Percentiles rank a stretch among this genome's conserved stretches.
Conservation (phyloP, 2,329 filamentous ascomycete species). For the Neofusicoccum parvum region DNA sequence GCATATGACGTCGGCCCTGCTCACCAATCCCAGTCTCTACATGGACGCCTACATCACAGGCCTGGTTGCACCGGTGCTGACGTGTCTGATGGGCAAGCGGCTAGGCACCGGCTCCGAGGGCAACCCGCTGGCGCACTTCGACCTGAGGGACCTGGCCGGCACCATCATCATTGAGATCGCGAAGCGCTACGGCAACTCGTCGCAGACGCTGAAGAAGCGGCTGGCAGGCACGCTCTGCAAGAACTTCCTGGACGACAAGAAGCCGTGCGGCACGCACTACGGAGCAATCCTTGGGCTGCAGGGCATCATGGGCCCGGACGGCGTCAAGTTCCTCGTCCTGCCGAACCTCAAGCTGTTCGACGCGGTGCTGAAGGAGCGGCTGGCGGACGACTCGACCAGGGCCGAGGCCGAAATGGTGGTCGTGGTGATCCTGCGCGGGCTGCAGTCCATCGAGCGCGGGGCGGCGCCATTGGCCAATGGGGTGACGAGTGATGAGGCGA, state of each 20-base stretch:
- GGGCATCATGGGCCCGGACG: conserved; percentile 71
- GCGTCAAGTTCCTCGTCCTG: conserved; percentile 64
- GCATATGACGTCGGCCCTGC: conserved; percentile 81
- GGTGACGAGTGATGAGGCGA: conserved; percentile 42
- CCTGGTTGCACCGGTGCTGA: conserved; percentile 84
- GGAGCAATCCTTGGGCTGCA: conserved; percentile 82
- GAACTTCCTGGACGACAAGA: conserved; percentile 83
- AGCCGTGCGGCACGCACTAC: conserved; percentile 82
- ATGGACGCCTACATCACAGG: conserved; percentile 68
- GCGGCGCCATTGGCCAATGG: conserved; percentile 37
- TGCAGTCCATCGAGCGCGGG: conserved; percentile 53
- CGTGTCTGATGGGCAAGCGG: conserved; percentile 83
- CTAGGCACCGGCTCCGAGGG: conserved; percentile 63
- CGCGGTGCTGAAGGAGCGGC: conserved; percentile 58
- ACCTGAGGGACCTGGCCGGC: conserved; percentile 81
- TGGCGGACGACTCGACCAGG: conserved; percentile 57
- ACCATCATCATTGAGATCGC: conserved; percentile 79
- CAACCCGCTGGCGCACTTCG: conserved; percentile 59
- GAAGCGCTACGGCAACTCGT: conserved; percentile 77
- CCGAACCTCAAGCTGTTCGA: conserved; percentile 69
- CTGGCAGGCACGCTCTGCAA: conserved; percentile 93
- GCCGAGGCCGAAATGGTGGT: conserved; percentile 65
- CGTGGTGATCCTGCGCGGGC: conserved; percentile 56
- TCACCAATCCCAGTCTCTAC: conserved; percentile 81
- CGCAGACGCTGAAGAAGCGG: conserved; percentile 80